Conservation (phyloP, 345 rosid species). For the Eucalyptus caleyi region DNA sequence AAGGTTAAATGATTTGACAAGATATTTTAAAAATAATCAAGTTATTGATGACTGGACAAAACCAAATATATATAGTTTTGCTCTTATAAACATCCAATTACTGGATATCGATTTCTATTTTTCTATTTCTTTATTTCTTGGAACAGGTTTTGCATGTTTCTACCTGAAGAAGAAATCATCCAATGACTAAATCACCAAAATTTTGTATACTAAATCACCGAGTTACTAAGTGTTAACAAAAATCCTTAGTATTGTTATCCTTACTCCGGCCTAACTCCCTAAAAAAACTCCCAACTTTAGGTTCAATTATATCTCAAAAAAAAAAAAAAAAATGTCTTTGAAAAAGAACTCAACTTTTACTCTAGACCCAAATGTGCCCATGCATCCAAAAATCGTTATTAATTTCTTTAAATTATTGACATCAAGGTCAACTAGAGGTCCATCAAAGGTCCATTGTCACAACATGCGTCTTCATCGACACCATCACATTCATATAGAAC, state of each 20-base stretch:
- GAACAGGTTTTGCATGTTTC: background rate
- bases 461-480: background rate
- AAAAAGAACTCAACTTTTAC: background rate
- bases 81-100: background rate
- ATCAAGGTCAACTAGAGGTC: background rate
- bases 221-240: background rate
- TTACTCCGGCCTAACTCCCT: background rate
- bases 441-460: background rate
- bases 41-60: too few relatives aligned
- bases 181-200: background rate
- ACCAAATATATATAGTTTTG: background rate
- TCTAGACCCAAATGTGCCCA: background rate
- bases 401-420: background rate
- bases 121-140: too few relatives aligned
- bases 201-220: too few relatives aligned
- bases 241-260: background rate
- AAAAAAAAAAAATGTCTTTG: too few relatives aligned
- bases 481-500: background rate
- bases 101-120: too few relatives aligned
- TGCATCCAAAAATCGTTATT: background rate
- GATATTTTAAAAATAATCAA: too few relatives aligned
- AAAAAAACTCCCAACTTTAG: background rate
- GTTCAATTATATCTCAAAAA: background rate
- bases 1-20: background rate
- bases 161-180: background rate